These are phyloP conservation scores for Lasiosphaeriaceae sp. DNA, from an alignment of 495 filamentous ascomycete genomes.

Conservation along the genomic window DNA sequence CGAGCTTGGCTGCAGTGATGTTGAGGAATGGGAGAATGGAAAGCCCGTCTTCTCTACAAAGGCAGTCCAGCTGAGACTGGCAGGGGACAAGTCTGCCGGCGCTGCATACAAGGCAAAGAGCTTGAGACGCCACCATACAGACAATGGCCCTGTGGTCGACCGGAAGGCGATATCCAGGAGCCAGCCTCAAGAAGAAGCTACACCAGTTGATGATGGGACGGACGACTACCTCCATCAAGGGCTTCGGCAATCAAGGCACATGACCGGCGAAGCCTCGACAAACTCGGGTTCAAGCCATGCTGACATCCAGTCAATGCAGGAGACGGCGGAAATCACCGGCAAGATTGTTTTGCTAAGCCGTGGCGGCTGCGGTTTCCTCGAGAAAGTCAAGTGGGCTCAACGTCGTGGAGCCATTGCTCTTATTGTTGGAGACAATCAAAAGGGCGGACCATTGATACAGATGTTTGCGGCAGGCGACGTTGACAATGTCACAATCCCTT, in stretches of 20 bases:
- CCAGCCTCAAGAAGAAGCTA: conserved; percentile 17
- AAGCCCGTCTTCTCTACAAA: conserved; percentile 29
- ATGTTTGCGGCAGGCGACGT: conserved; percentile 97
- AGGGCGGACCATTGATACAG: conserved; percentile 81
- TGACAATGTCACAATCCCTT: conserved; percentile 88
- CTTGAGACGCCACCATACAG: conserved; percentile 14
- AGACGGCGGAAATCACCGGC: conserved; percentile 88
- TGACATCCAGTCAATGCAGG: conserved; percentile 92
- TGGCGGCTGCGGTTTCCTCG: conserved; percentile 92
- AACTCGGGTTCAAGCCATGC: conserved; percentile 60
- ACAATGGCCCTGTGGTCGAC: conserved; percentile 22
- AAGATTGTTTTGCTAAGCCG: conserved; percentile 87
- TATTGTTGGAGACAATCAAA: conserved; percentile 90
- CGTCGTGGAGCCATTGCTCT: conserved; percentile 81
- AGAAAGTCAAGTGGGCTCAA: conserved; percentile 97
- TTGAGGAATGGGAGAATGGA: conserved; percentile 77
- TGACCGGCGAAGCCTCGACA: conserved; percentile 23
- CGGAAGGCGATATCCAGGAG: conserved; percentile 17
- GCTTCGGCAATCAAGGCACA: conserved; percentile 38
- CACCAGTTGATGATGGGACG: conserved; percentile 68
- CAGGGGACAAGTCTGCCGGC: conserved; percentile 17
- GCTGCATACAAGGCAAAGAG: conserved; percentile 7
- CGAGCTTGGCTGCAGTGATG: conserved; percentile 95
- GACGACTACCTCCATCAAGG: conserved; percentile 85
- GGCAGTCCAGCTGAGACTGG: conserved; percentile 11